Base-by-base conservation (phyloP, 306 rosid species). In the Potentilla sterilis region DNA sequence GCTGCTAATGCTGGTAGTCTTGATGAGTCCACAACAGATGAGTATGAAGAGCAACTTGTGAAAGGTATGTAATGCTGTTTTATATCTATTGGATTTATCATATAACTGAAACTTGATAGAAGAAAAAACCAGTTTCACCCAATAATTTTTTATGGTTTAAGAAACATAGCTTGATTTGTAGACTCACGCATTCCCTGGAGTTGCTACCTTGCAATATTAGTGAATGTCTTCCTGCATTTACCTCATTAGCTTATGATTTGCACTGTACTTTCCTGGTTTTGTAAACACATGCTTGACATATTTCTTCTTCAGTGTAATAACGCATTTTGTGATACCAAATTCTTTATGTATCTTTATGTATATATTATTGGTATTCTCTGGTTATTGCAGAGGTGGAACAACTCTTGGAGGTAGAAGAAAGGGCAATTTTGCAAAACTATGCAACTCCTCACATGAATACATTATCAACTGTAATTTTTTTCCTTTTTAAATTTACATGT, bases 391-490 rank as follows among this genome's bases (percentile, higher is more conserved):
- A 95, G 92, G 85, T 92, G 77, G 98, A 95, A 81, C 91, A 76
- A 72, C 96, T 95, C 78, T 83, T 95, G 88, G 93, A 77, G 66
- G 92, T 89, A 7, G 93, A 89, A 85, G 97, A 92, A 92, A 78
- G 82, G 78, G 93, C 82, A 55, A 88, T 86, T 80, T 81, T 92
- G 86, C 86, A 81, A 66, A 90, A 84, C 84, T 87, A 89, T 86
- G 81, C 80, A 18, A 78, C 85, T 78, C 89, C 95, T 69, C 63
- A 87, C 75, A 66, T 95, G 81, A 86, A 77, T 70, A 95, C 85
- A 75, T 77, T 92, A 80, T 87, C 92, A 77, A 85, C 97, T 21
- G 98, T 95, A 86, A 72, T 88, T 15, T 24, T 35, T 24, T 16
- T 55, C 42, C 34, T 34, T 43, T 7, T 63, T 10, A 19, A 61